phyloP scores from a whole-genome alignment of 371 early-diverging fungal genomes.

The Actinomortierella wolfii region DNA sequence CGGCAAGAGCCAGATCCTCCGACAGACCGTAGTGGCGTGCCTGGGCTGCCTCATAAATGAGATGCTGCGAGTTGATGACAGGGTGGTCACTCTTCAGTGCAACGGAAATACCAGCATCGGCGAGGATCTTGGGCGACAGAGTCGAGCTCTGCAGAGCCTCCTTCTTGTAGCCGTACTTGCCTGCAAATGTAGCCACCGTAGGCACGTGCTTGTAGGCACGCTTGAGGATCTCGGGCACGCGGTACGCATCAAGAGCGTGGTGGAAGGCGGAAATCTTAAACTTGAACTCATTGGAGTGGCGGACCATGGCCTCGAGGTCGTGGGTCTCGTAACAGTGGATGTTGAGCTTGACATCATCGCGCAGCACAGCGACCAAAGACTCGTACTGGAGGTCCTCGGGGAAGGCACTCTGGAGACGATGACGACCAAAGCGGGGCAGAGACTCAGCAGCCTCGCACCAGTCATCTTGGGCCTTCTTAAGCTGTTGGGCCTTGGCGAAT shows the following conservation, averaged over 20 bases:
- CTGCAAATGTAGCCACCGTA: constrained; percentile 72
- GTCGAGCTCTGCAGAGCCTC: constrained; percentile 78
- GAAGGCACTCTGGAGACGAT: constrained; percentile 49
- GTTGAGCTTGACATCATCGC: constrained; percentile 75
- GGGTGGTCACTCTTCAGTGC: constrained; percentile 87
- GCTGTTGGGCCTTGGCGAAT: constrained; percentile 59
- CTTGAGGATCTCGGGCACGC: constrained; percentile 68
- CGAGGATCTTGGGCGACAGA: constrained; percentile 65
- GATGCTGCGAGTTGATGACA: constrained; percentile 74
- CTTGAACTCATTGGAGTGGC: constrained; percentile 75
- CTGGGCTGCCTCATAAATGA: constrained; percentile 80
- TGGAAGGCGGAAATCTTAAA: constrained; percentile 81
- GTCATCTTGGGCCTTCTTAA: constrained; percentile 68
- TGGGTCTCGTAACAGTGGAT: constrained; percentile 77
- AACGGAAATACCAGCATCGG: constrained; percentile 74
- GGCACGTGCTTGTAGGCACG: constrained; percentile 64
- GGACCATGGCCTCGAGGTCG: constrained; percentile 77
- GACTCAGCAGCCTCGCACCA: constrained; percentile 72
- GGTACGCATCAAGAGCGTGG: constrained; percentile 82
- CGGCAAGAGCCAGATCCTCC: constrained; percentile 62
- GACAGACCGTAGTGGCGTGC: constrained; percentile 79
- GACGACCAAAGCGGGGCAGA: constrained; percentile 32
- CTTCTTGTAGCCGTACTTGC: constrained; percentile 77
- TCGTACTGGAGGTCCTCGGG: constrained; percentile 71
- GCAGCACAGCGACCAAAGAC: constrained; percentile 65